phyloP scores from a whole-genome alignment of 306 rosid species.

The Acacia acuminata region DNA sequence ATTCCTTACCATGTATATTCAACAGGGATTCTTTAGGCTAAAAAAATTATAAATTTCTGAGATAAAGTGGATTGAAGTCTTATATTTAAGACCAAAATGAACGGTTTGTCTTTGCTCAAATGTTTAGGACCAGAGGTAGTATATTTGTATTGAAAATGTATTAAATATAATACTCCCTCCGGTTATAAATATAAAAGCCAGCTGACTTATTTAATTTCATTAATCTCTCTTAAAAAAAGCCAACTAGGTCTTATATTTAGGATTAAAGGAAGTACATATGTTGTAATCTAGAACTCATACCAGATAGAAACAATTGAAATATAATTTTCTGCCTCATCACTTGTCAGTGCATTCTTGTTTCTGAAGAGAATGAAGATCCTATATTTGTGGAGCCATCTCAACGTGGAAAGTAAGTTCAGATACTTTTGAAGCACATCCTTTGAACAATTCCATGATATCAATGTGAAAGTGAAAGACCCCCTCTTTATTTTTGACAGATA shows the following conservation, averaged over 20 bases:
- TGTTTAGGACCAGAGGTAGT: no score
- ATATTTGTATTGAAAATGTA: not conserved
- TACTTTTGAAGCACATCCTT: not conserved
- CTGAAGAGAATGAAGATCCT: conserved; percentile 87
- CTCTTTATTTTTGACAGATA: conserved; percentile 53
- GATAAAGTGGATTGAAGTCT: no score
- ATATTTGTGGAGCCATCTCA: conserved; percentile 61
- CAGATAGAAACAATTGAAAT: not conserved
- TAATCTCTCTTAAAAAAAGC: no score
- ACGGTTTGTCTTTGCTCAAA: no score
- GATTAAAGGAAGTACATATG: not conserved
- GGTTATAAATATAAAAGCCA: no score
- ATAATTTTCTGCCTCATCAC: conserved; percentile 19
- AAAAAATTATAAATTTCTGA: no score
- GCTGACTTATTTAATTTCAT: no score
- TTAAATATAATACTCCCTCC: not conserved
- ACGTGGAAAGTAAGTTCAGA: conserved; percentile 45
- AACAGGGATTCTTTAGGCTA: no score
- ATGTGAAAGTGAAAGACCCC: conserved; percentile 11
- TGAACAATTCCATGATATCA: not conserved
- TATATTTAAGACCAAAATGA: no score
- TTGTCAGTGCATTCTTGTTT: conserved; percentile 83
- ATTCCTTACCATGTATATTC: no score
- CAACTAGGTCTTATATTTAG: no score
- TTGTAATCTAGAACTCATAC: not conserved